These are phyloP conservation scores for Apodospora peruviana DNA, from an alignment of 495 filamentous ascomycete genomes.

Conservation along the genomic window DNA sequence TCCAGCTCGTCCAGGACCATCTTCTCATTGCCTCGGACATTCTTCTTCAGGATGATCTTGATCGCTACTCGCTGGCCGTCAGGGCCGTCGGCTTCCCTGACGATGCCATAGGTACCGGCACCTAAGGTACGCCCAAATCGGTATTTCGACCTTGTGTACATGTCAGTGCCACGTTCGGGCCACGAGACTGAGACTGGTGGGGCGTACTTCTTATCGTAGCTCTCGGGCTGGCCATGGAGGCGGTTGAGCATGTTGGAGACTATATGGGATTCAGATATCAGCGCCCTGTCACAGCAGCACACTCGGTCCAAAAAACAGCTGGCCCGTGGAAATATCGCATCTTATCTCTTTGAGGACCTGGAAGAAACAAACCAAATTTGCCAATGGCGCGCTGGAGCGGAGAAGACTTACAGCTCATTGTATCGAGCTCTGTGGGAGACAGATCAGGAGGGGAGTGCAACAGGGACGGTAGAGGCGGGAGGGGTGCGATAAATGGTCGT, in stretches of 20 bases:
- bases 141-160: slow-evolving; percentile 63
- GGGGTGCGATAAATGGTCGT: not conserved
- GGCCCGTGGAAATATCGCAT: no score
- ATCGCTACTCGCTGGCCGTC: slow-evolving; percentile 79
- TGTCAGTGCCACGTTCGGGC: slow-evolving; percentile 9
- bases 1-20: slow-evolving; percentile 98
- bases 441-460: slow-evolving; percentile 5
- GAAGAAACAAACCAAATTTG: slow-evolving; percentile 19
- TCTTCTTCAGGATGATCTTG: slow-evolving; percentile 99
- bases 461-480: not conserved
- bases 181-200: not conserved
- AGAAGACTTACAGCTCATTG: slow-evolving; percentile 34
- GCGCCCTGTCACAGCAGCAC: not conserved
- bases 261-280: slow-evolving; percentile 28
- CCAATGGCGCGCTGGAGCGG: slow-evolving; percentile 16
- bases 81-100: slow-evolving; percentile 82
- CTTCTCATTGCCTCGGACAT: slow-evolving; percentile 93
- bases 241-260: slow-evolving; percentile 94
- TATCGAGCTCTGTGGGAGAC: slow-evolving; percentile 16
- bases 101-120: slow-evolving; percentile 97
- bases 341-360: no score
- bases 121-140: slow-evolving; percentile 89
- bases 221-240: slow-evolving; percentile 94
- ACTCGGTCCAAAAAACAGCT: no score
- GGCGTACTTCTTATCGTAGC: slow-evolving; percentile 92